Percentiles rank a stretch among this genome's conserved stretches.
Conservation (phyloP, 495 filamentous ascomycete genomes). For the Talaromyces thailandensis region DNA sequence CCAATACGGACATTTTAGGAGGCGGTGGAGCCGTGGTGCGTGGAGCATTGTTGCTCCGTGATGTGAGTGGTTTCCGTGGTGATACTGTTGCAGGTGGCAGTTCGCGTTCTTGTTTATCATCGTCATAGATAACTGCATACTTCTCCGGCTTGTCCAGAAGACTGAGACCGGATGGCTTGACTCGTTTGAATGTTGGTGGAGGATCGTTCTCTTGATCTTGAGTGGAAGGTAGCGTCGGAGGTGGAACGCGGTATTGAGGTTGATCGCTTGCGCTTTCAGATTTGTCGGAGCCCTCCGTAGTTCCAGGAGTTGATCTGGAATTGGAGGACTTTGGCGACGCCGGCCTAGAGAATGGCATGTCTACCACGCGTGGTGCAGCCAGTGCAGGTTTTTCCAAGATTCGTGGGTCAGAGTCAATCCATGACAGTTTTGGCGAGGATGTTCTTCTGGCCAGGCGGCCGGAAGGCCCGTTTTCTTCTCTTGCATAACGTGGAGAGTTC, state of each 20-base stretch:
- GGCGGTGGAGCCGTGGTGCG: conserved; percentile 71
- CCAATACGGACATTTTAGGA: conserved; percentile 91
- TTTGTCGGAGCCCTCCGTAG: conserved; percentile 31
- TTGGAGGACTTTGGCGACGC: conserved; percentile 33
- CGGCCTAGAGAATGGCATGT: conserved; percentile 28
- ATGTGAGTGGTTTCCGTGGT: conserved; percentile 60
- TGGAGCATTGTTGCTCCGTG: conserved; percentile 74
- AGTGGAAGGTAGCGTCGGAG: conserved; percentile 46
- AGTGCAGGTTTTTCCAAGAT: conserved; percentile 19
- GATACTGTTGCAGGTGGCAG: conserved; percentile 39
- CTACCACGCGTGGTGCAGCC: conserved; percentile 14
- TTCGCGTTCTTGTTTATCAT: conserved; percentile 35
- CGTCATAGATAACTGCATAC: conserved; percentile 36
- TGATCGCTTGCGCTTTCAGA: conserved; percentile 30
- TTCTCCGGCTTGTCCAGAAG: conserved; percentile 54
- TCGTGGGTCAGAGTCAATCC: conserved; percentile 35
- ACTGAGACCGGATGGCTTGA: conserved; percentile 48
- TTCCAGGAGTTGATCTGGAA: conserved; percentile 32
- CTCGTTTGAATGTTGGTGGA: conserved; percentile 64
- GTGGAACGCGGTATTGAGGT: conserved; percentile 57
- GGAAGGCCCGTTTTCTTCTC: conserved; percentile 2
- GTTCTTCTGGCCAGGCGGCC: conserved; percentile 13
- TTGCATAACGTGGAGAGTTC: background rate
- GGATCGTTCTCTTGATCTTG: conserved; percentile 78
- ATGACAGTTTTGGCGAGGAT: conserved; percentile 35